Conservation (phyloP, 306 rosid species). For the Echinosophora koreensis region DNA sequence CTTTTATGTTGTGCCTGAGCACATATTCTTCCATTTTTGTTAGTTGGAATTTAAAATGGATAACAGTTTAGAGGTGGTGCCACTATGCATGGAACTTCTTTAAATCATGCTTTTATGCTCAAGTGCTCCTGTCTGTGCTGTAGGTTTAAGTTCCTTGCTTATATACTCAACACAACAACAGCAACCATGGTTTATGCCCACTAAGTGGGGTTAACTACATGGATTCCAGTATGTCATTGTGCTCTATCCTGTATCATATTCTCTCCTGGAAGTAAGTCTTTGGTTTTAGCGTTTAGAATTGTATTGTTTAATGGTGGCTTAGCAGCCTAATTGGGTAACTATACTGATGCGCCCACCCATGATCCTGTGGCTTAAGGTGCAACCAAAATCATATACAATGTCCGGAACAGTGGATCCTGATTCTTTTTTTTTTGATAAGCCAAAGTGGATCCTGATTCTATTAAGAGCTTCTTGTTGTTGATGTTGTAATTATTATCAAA, state of each 20-base stretch:
- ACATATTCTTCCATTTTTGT: neutral
- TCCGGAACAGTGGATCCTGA: neutral
- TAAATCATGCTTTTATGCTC: slow-evolving; percentile 73
- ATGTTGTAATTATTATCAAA: neutral
- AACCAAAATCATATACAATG: too few relatives aligned
- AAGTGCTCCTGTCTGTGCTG: neutral
- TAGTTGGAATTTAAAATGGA: slow-evolving; percentile 15
- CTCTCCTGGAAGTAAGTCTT: slow-evolving; percentile 1
- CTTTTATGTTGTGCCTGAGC: neutral
- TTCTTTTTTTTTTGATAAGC: too few relatives aligned
- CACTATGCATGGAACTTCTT: slow-evolving; percentile 71
- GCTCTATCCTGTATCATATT: neutral
- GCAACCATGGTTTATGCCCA: neutral
- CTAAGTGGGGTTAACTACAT: neutral
- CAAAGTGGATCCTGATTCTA: too few relatives aligned
- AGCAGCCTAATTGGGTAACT: neutral
- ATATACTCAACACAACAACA: neutral
- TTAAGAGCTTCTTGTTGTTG: neutral
- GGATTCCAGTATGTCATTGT: neutral
- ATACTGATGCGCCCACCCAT: too few relatives aligned
- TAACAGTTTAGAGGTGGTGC: slow-evolving; percentile 73
- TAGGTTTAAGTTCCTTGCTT: neutral
- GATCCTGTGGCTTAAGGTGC: too few relatives aligned
- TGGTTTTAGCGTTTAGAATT: neutral
- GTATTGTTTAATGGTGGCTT: neutral